phyloP scores from a whole-genome alignment of 495 filamentous ascomycete species.

The Parathielavia hyrcaniae region DNA sequence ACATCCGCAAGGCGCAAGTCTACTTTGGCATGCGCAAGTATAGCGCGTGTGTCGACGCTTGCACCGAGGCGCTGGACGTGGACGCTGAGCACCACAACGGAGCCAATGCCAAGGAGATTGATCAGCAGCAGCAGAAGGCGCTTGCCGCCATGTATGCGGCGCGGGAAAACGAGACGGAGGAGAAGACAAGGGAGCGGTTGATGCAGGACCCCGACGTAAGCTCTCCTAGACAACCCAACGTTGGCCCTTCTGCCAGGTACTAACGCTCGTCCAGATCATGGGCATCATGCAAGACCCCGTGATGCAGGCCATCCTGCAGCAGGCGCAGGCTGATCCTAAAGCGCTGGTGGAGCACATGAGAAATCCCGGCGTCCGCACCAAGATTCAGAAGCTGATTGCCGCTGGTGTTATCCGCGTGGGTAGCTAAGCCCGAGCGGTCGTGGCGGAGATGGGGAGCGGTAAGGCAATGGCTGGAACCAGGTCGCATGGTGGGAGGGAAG shows the following conservation, averaged over 20 bases:
- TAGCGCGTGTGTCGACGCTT: conserved; percentile 84
- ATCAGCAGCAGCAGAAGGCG: conserved; percentile 92
- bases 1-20: conserved; percentile 89
- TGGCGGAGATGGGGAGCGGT: neutral
- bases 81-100: conserved; percentile 60
- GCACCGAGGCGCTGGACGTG: conserved; percentile 68
- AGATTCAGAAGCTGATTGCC: conserved; percentile 87
- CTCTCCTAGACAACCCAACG: conserved; percentile 10
- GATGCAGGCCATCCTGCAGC: conserved; percentile 95
- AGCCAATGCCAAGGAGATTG: conserved; percentile 80
- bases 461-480: neutral
- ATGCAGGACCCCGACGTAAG: conserved; percentile 88
- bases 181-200: conserved; percentile 89
- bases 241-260: conserved; percentile 1
- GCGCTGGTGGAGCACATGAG: conserved; percentile 95
- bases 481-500: neutral
- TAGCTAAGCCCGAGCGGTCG: conserved; percentile 32
- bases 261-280: conserved; percentile 61
- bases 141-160: conserved; percentile 80
- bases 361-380: conserved; percentile 72
- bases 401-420: conserved; percentile 88
- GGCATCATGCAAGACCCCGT: conserved; percentile 87
- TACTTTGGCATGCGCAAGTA: conserved; percentile 96
- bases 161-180: conserved; percentile 89
- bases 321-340: conserved; percentile 87